phyloP scores from a whole-genome alignment of 352 stramenopile genomes.

The Phytophthora kernoviae region DNA sequence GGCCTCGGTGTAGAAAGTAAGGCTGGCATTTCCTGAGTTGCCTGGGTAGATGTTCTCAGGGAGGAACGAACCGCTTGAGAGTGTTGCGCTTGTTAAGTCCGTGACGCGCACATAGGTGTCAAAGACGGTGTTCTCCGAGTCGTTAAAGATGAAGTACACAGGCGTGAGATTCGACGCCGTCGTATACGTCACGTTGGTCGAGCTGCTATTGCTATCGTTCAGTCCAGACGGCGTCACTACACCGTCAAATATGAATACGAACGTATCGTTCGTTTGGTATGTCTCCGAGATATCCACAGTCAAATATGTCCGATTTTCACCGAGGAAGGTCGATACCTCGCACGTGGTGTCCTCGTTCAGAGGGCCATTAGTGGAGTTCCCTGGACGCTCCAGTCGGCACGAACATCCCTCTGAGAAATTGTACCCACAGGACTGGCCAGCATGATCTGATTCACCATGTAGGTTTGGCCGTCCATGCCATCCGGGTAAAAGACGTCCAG shows the following conservation, averaged over 20 bases:
- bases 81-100: conserved; percentile 41
- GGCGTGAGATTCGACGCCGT: conserved; percentile 58
- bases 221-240: conserved; percentile 67
- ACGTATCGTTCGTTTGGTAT: conserved; percentile 63
- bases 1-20: conserved; percentile 79
- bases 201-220: conserved; percentile 33
- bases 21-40: conserved; percentile 75
- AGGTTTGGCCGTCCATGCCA: conserved; percentile 49
- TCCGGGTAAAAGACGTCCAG: conserved; percentile 62
- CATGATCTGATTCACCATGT: conserved; percentile 78
- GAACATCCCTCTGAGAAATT: conserved; percentile 53
- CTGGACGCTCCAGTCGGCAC: conserved; percentile 43
- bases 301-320: conserved; percentile 59
- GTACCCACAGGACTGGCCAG: conserved; percentile 68
- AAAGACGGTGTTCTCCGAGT: conserved; percentile 70
- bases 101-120: conserved; percentile 68
- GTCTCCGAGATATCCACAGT: conserved; percentile 62
- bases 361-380: conserved; percentile 20
- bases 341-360: conserved; percentile 40
- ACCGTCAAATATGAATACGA: conserved; percentile 67
- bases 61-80: conserved; percentile 79
- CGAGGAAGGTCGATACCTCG: conserved; percentile 50
- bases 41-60: conserved; percentile 87
- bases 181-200: conserved; percentile 52
- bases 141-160: conserved; percentile 80